Base-by-base conservation (phyloP, 306 rosid species). In the Inga oerstediana region DNA sequence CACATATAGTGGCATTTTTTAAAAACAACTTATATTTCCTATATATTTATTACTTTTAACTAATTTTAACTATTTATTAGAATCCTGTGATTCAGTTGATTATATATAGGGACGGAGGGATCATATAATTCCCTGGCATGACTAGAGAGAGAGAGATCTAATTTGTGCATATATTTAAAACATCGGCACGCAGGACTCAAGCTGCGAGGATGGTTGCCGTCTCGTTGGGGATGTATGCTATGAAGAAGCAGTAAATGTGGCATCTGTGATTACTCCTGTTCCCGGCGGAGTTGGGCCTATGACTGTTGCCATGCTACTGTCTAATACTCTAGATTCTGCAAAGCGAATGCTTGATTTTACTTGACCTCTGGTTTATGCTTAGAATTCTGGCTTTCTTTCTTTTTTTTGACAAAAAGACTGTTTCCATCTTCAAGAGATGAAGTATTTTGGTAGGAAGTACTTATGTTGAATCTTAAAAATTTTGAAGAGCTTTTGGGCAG, bases 231-330 rank as follows among this genome's bases (percentile, higher is more conserved):
- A 95, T 78, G 95, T 95, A 54, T 92, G 92, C 91, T 92, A 77
- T 52, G 97, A 90, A 85, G 98, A 95, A 86, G 98, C 92, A 16
- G 85, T 85, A 43, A 79, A 79, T 54, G 93, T 92, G 79, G 98
- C 91, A 20, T 93, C 98, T 19, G 85, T 88, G 78, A 80, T 93
- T 27, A 93, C 98, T 74, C 98, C 97, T 54, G 98, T 93, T 56
- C 98, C 98, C 2, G 98, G 98, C 16, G 98, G 98, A 9, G 98
- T 95, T 43, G 98, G 98, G 27, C 98, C 98, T 4, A 86, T 95
- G 98, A 93, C 98, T 8, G 88, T 93, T 80, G 97, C 98, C 27
- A 92, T 93, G 98, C 98, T 95, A 44, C 93, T 93, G 20, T 78
- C 74, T 13, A 95, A 95, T 89, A 91, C 98, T 0, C 85, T 95